Evolutionary conservation across 352 stramenopile species (phyloP).

Genomic region (Phytophthora pinifolia): DNA sequence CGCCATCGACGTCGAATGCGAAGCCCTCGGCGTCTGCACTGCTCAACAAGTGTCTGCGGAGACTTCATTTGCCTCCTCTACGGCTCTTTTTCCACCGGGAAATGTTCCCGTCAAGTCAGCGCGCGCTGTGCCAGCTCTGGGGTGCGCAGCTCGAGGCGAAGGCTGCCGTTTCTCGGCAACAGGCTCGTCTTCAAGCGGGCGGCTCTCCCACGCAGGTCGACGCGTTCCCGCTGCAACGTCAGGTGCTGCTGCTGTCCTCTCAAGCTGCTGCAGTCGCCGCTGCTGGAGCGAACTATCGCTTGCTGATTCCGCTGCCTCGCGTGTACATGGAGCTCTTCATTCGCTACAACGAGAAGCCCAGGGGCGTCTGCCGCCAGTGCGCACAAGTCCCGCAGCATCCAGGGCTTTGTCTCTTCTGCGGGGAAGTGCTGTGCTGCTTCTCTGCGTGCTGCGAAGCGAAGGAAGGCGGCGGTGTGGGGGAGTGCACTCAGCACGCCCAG

Average conservation of each 20-base stretch:
- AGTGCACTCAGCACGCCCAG: conserved; percentile 77
- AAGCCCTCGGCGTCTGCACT: conserved; percentile 20
- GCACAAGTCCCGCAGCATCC: conserved; percentile 65
- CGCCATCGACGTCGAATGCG: conserved; percentile 12
- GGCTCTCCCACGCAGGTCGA: conserved; percentile 12
- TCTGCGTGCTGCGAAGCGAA: conserved; percentile 63
- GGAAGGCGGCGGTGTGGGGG: conserved; percentile 53
- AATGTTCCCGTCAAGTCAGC: conserved; percentile 59
- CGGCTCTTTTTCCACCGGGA: conserved; percentile 65
- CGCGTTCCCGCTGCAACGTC: conserved; percentile 29
- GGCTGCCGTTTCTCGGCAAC: conserved; percentile 56
- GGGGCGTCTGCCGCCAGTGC: conserved; percentile 55
- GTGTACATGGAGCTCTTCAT: conserved; percentile 87
- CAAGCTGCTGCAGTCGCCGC: conserved; percentile 19
- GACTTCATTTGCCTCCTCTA: conserved; percentile 68
- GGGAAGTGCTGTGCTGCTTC: conserved; percentile 77
- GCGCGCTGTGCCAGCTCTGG: conserved; percentile 71
- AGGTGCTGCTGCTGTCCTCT: conserved; percentile 31
- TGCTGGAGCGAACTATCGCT: conserved; percentile 12
- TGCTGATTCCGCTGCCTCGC: conserved; percentile 55
- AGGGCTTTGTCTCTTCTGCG: conserved; percentile 77
- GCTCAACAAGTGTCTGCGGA: conserved; percentile 49
- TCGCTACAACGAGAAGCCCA: conserved; percentile 70
- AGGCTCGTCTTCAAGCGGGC: conserved; percentile 24
- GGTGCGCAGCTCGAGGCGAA: conserved; percentile 69